Evolutionary conservation across 306 rosid genomes (phyloP), one percentile per base, ranked within the genome.

Genomic region (Casuarina cunninghamiana): DNA sequence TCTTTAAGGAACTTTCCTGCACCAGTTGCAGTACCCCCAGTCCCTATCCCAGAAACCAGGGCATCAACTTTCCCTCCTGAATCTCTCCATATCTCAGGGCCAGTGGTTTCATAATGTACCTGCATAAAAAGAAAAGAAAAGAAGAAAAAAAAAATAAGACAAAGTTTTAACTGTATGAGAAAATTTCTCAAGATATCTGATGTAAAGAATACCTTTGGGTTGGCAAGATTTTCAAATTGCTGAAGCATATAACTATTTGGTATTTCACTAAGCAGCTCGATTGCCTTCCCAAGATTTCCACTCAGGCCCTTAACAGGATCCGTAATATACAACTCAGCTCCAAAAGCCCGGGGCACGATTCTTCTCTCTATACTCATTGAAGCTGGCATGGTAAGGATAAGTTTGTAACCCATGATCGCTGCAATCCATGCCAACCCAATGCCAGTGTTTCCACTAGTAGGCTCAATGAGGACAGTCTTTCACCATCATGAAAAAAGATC

Each of bases 81-180:
- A 79, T 90, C 97, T 88, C 84, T 87, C 98, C 98, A 92, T 74
- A 94, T 90, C 87, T 94, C 97, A 13, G 93, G 94, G 71, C 97
- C 97, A 19, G 97, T 92, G 75, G 97, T 89, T 75, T 92, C 97
- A 39, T 92, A 94, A 86, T 94, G 97, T 81, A 83, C 81, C 98
- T 94, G 83, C 19, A 65, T 26, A 66, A 65, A 68, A 32, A 55
- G 73, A 26, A 26, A 9, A 65, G 3, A 67, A 39, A 57, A 26
- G 32, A 26, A 26, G 32, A 66, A 65, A 68, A 32, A 32, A 75
- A 26, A 26, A 9, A 65, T 3, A 67, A 39, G 53, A 53, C 5
- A 13, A 48, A 51, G 48, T 51, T 50, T 72, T 38, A 68, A n/a
- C 69, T 66, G 35, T 49, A 42, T 55, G 58, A 45, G 58, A 46